phyloP scores from a whole-genome alignment of 768 basidiomycete species.

The Antrodiella citrinella region DNA sequence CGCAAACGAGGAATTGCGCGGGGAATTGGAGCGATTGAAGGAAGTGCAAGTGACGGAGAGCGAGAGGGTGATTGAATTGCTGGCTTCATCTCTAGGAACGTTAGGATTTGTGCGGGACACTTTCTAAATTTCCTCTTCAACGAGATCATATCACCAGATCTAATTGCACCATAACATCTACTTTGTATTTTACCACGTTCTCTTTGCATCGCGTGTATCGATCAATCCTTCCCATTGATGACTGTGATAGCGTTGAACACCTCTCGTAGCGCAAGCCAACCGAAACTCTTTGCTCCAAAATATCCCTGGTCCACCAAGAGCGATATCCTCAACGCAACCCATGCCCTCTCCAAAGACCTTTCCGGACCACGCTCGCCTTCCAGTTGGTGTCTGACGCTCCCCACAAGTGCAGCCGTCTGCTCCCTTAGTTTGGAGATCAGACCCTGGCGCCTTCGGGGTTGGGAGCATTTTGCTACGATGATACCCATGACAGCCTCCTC shows the following conservation, averaged over 20 bases:
- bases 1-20: conserved; percentile 53
- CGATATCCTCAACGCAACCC: conserved; percentile 48
- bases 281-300: conserved; percentile 57
- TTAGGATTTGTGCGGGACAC: conserved; percentile 69
- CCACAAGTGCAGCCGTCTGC: conserved; percentile 44
- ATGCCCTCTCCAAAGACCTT: conserved; percentile 38
- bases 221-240: conserved; percentile 41
- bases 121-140: too few relatives aligned
- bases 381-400: conserved; percentile 40
- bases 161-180: too few relatives aligned
- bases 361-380: conserved; percentile 38
- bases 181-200: too few relatives aligned
- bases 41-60: conserved; percentile 71
- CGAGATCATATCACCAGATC: too few relatives aligned
- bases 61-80: conserved; percentile 64
- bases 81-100: conserved; percentile 67
- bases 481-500: conserved; percentile 66
- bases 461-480: conserved; percentile 54
- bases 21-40: conserved; percentile 48
- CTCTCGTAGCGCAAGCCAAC: conserved; percentile 49
- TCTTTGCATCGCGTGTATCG: too few relatives aligned
- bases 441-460: conserved; percentile 45
- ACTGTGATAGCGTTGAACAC: conserved; percentile 44
- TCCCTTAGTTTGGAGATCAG: conserved; percentile 49
- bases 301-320: conserved; percentile 20